These are phyloP conservation scores for Collybiopsis confluens DNA, from an alignment of 768 basidiomycete genomes.

Conservation along the genomic window DNA sequence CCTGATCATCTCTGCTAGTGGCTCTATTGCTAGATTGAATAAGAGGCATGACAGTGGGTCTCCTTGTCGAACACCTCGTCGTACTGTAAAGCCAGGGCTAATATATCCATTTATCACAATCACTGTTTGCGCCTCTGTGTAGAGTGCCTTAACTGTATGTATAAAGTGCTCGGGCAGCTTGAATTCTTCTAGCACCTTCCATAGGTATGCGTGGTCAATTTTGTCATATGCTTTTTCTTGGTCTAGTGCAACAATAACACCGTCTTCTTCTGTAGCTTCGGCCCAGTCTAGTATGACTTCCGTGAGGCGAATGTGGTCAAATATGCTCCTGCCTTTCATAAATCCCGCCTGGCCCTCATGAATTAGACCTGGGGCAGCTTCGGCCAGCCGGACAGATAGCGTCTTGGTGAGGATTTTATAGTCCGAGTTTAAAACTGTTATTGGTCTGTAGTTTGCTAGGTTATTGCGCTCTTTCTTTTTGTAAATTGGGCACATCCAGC, in stretches of 20 bases:
- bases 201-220: conserved; percentile 16
- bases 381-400: conserved; percentile 10
- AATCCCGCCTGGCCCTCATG: conserved; percentile 24
- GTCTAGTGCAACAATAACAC: conserved; percentile 1
- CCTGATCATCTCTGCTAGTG: conserved; percentile 27
- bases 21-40: conserved; percentile 37
- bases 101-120: conserved; percentile 21
- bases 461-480: conserved; percentile 23
- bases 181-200: conserved; percentile 5
- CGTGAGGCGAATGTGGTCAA: conserved; percentile 18
- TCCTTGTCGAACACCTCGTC: conserved; percentile 26
- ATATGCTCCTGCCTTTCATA: conserved; percentile 15
- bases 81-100: conserved; percentile 14
- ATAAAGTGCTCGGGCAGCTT: conserved; percentile 12
- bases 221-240: conserved; percentile 6
- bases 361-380: conserved; percentile 12
- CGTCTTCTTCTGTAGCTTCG: conserved; percentile 12
- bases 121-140: conserved; percentile 13
- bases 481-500: conserved; percentile 23
- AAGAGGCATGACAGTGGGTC: conserved; percentile 36
- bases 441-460: conserved; percentile 20
- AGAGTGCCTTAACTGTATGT: conserved; percentile 16
- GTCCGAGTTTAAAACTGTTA: conserved; percentile 16
- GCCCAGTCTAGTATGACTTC: conserved; percentile 14
- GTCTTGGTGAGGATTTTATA: conserved; percentile 16